Percentiles rank a stretch among this genome's conserved stretches.
phyloP scores from a whole-genome alignment of 495 filamentous ascomycete genomes.

The Penicillium maclennaniae region DNA sequence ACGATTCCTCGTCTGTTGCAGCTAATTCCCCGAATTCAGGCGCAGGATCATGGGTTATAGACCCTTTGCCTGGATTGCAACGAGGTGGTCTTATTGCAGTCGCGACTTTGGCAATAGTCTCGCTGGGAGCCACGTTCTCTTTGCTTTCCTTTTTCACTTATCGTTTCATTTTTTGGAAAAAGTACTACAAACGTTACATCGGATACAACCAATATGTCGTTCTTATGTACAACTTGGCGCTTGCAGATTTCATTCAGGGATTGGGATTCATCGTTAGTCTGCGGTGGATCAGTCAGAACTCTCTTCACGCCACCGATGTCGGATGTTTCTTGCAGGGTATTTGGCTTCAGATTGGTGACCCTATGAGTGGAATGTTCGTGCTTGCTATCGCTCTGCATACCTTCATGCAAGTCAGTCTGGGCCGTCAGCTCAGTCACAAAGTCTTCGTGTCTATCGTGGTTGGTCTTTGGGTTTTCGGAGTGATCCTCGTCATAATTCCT shows the following conservation, averaged over 20 bases:
- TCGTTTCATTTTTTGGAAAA: slow-evolving; percentile 49
- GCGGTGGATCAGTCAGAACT: slow-evolving; percentile 48
- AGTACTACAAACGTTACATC: slow-evolving; percentile 30
- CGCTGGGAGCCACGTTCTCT: slow-evolving; percentile 47
- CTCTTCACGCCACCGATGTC: slow-evolving; percentile 45
- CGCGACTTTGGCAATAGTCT: slow-evolving; percentile 47
- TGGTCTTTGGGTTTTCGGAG: slow-evolving; percentile 52
- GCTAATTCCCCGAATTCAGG: slow-evolving; percentile 15
- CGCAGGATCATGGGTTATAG: slow-evolving; percentile 19
- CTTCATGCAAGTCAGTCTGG: slow-evolving; percentile 52
- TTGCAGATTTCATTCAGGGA: slow-evolving; percentile 65
- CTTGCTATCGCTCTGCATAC: slow-evolving; percentile 60
- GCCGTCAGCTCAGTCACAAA: slow-evolving; percentile 47
- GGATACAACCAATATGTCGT: slow-evolving; percentile 63
- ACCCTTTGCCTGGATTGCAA: slow-evolving; percentile 43
- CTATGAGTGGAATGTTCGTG: slow-evolving; percentile 61
- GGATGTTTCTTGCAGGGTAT: slow-evolving; percentile 64
- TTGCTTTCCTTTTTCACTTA: slow-evolving; percentile 49
- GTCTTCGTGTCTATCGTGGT: slow-evolving; percentile 44
- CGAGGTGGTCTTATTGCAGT: slow-evolving; percentile 46
- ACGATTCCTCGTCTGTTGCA: slow-evolving; percentile 5
- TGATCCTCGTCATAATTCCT: slow-evolving; percentile 51
- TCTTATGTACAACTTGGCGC: slow-evolving; percentile 65
- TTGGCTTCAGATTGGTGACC: slow-evolving; percentile 61
- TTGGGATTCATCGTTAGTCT: slow-evolving; percentile 59